A percentile compares a stretch with the other conserved stretches of the same genome.
phyloP scores from a whole-genome alignment of 2,329 filamentous ascomycete genomes.

The Fusarium globosum region DNA sequence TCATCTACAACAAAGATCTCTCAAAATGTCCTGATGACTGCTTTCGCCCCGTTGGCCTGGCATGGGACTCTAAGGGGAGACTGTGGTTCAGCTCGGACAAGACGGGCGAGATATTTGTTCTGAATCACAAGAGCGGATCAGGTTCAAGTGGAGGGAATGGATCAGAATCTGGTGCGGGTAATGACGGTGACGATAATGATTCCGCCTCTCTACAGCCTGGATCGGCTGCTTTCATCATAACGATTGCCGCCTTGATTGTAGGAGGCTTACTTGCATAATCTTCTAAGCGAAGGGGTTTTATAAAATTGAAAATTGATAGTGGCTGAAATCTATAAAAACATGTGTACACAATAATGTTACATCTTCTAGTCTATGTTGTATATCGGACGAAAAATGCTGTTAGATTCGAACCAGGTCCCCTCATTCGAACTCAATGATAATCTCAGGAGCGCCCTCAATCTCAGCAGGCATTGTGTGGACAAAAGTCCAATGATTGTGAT shows the following conservation, averaged over 20 bases:
- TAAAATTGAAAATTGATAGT: neutral
- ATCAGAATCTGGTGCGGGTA: neutral
- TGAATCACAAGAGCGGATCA: constrained; percentile 42
- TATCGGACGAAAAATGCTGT: neutral
- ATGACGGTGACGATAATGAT: constrained; percentile 16
- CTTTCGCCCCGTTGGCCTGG: constrained; percentile 72
- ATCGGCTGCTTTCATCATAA: constrained; percentile 40
- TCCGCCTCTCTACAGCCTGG: constrained; percentile 38
- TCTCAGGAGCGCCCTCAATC: constrained; percentile 9
- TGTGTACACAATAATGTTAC: neutral
- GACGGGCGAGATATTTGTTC: constrained; percentile 75
- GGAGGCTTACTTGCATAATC: constrained; percentile 46
- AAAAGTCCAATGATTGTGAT: constrained; percentile 10
- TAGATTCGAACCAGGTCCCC: neutral
- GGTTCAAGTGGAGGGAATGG: neutral
- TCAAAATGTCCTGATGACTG: constrained; percentile 65
- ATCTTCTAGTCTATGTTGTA: too few species aligned
- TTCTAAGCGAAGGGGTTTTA: neutral
- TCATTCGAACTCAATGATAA: constrained; percentile 13
- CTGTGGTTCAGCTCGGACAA: constrained; percentile 72
- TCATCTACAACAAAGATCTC: constrained; percentile 67
- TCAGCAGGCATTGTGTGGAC: constrained; percentile 4
- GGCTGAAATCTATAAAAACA: neutral
- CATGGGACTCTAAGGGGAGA: constrained; percentile 61
- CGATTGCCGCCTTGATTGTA: constrained; percentile 43